A percentile compares a stretch with the other conserved stretches of the same genome.
Conservation (phyloP, 164 flowering plant species). For the Magnolia kwangsiensis region DNA sequence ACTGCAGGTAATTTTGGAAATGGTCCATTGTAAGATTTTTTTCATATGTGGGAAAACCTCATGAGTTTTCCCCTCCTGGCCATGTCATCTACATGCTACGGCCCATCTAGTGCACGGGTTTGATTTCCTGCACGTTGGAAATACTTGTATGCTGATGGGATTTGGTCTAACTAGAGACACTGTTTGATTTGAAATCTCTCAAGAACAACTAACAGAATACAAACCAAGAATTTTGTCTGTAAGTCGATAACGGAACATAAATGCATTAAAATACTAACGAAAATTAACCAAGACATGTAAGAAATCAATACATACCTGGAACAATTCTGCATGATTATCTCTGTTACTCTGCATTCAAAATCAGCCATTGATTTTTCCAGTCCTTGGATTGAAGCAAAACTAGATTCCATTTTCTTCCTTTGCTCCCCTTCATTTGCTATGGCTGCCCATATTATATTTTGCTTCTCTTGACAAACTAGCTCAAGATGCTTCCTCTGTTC, state of each 20-base stretch:
- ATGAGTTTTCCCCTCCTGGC: background rate
- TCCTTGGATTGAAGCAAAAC: conserved; percentile 16
- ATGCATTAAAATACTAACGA: background rate
- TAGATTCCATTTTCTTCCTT: conserved; percentile 44
- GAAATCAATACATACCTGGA: conserved; percentile 32
- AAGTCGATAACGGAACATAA: background rate
- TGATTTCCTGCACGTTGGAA: background rate
- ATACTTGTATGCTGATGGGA: too few species aligned
- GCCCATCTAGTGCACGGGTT: background rate
- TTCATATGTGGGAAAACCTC: background rate
- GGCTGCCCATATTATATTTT: conserved; percentile 21
- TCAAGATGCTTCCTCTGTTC: conserved; percentile 38
- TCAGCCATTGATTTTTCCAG: conserved; percentile 29
- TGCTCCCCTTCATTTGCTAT: conserved; percentile 39
- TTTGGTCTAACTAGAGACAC: too few species aligned
- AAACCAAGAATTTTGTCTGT: background rate
- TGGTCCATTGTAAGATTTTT: background rate
- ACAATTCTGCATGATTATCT: conserved; percentile 29
- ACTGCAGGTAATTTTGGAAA: background rate
- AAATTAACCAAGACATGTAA: background rate
- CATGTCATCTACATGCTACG: background rate
- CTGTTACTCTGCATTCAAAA: conserved; percentile 41
- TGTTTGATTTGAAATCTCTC: background rate
- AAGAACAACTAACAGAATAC: background rate
- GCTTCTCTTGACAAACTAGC: conserved; percentile 29